Evolutionary conservation across 176 grass and related monocot genomes (phyloP).

Genomic region (Eragrostis nindensis): DNA sequence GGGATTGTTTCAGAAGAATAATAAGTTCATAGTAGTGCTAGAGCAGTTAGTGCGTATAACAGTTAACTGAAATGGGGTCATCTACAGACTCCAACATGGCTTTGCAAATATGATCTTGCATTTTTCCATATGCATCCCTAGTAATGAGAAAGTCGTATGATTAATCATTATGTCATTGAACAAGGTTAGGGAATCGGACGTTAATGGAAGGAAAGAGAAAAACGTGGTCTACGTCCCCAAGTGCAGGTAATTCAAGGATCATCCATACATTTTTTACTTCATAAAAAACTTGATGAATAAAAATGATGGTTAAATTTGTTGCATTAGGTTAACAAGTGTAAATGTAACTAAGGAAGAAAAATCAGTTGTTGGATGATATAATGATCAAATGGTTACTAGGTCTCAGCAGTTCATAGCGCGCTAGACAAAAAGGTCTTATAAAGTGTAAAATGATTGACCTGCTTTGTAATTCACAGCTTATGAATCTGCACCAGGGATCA

Average conservation of each 20-base stretch:
- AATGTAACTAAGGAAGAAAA: conserved; percentile 10
- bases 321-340: conserved; percentile 2
- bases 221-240: conserved; percentile 96
- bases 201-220: conserved; percentile 79
- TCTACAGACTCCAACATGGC: conserved; percentile 23
- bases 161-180: conserved; percentile 57
- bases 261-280: not conserved
- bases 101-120: not conserved
- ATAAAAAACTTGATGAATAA: not conserved
- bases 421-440: conserved; percentile 2
- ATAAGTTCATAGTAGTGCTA: conserved; percentile 8
- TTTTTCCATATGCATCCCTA: not conserved
- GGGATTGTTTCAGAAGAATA: conserved; percentile 13
- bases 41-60: not conserved
- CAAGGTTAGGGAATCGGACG: conserved; percentile 90
- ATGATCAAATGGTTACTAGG: not conserved
- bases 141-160: conserved; percentile 26
- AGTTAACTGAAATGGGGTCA: conserved; percentile 32
- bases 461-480: not conserved
- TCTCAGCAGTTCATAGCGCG: not conserved
- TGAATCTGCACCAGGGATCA: conserved; percentile 16
- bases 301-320: conserved; percentile 2
- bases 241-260: conserved; percentile 76
- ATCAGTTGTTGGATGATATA: not conserved
- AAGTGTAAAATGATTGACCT: conserved; percentile 10